Conservation (phyloP, 345 rosid genomes). For the Salix suchowensis region DNA sequence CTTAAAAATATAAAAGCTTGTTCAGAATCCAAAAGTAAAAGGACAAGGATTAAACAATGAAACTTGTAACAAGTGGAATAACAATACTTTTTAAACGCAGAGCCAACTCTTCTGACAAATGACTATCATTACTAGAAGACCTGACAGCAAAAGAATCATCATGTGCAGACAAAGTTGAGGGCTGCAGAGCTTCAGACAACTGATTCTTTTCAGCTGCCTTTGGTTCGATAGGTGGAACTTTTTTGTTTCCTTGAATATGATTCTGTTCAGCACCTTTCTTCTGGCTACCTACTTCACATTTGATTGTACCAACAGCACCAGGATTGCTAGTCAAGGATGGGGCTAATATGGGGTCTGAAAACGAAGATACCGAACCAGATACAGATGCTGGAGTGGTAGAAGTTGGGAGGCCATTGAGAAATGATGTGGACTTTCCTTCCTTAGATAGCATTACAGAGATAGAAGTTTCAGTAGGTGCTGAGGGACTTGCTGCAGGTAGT, state of each 20-base stretch:
- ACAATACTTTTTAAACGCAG: constrained; percentile 37
- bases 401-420: constrained; percentile 15
- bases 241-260: constrained; percentile 25
- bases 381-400: constrained; percentile 18
- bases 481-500: constrained; percentile 7
- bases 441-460: constrained; percentile 31
- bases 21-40: not conserved
- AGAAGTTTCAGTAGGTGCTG: constrained; percentile 15
- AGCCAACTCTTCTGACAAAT: constrained; percentile 22
- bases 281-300: constrained; percentile 27
- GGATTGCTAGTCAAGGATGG: constrained; percentile 20
- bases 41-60: not conserved
- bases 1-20: constrained; percentile 12
- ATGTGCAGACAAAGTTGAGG: constrained; percentile 17
- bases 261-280: constrained; percentile 27
- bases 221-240: constrained; percentile 18
- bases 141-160: constrained; percentile 22
- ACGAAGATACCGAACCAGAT: constrained; percentile 36
- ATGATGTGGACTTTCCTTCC: constrained; percentile 29
- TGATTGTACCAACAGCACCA: constrained; percentile 27
- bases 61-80: not conserved
- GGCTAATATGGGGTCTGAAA: constrained; percentile 41
- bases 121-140: constrained; percentile 26
- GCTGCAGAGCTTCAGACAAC: constrained; percentile 27
- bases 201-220: constrained; percentile 28